A percentile compares a stretch with the other conserved stretches of the same genome.
phyloP scores from a whole-genome alignment of 768 basidiomycete species.

The Zangia roseola region DNA sequence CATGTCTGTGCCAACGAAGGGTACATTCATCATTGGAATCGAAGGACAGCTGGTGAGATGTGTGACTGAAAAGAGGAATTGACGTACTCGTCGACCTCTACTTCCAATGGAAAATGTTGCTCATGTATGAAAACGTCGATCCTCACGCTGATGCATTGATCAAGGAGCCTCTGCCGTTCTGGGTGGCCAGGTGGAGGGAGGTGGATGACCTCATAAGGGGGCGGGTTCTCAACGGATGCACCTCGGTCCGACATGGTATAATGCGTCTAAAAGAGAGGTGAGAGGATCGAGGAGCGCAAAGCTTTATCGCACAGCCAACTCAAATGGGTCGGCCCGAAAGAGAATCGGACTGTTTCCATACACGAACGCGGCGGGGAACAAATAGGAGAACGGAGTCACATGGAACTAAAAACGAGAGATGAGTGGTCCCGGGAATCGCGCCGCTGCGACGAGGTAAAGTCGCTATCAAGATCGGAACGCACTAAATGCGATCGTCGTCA shows the following conservation, averaged over 20 bases:
- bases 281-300: not conserved
- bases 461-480: conserved; percentile 10
- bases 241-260: conserved; percentile 20
- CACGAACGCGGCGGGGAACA: not conserved
- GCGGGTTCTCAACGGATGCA: conserved; percentile 17
- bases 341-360: not conserved
- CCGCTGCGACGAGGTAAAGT: conserved; percentile 8
- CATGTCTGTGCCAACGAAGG: conserved; percentile 43
- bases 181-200: conserved; percentile 37
- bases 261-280: not conserved
- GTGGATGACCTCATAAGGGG: conserved; percentile 59
- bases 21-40: conserved; percentile 6
- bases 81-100: conserved; percentile 71
- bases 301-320: conserved; percentile 18
- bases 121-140: conserved; percentile 49
- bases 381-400: conserved; percentile 11
- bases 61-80: conserved; percentile 11
- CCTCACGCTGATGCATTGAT: conserved; percentile 65
- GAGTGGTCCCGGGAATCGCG: conserved; percentile 15
- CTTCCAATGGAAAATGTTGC: conserved; percentile 67
- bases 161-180: conserved; percentile 45
- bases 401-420: conserved; percentile 10
- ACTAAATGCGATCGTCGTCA: conserved; percentile 5
- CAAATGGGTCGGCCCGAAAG: conserved; percentile 7
- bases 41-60: conserved; percentile 9